A percentile compares a stretch with the other conserved stretches of the same genome.
Evolutionary conservation across 169 alveolate species (phyloP).

Genomic region (Plasmodium knowlesi): DNA sequence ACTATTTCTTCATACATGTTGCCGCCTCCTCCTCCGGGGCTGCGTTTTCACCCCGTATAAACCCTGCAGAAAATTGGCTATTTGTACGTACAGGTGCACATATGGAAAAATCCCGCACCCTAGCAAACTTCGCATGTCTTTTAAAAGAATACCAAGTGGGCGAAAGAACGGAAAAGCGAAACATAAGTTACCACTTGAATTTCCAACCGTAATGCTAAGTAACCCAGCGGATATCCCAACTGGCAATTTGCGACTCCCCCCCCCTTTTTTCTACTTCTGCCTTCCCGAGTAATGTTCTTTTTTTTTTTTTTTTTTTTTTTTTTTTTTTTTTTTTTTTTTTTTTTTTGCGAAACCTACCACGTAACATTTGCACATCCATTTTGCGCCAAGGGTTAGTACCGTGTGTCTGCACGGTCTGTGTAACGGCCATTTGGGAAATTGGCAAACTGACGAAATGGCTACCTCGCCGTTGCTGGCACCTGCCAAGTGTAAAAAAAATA

Average conservation of each 20-base stretch:
- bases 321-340: background rate
- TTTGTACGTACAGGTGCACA: background rate
- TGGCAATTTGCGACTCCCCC: background rate
- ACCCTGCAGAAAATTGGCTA: background rate
- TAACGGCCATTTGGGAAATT: background rate
- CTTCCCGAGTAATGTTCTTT: background rate
- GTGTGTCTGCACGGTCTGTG: background rate
- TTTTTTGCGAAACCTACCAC: background rate
- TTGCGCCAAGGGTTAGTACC: background rate
- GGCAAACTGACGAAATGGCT: background rate
- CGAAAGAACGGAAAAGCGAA: background rate
- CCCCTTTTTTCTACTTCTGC: background rate
- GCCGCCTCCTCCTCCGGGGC: background rate
- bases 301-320: background rate
- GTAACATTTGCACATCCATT: background rate
- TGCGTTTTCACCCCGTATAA: background rate
- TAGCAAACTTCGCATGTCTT: background rate
- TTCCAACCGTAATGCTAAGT: background rate
- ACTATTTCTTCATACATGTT: background rate
- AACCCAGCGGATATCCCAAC: background rate
- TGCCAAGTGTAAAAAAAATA: background rate
- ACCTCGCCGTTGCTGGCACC: background rate
- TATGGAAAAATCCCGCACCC: background rate
- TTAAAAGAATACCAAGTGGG: background rate
- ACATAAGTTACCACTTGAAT: background rate